Conservation (phyloP, 176 grass and related monocot genomes). For the Avena sativa region DNA sequence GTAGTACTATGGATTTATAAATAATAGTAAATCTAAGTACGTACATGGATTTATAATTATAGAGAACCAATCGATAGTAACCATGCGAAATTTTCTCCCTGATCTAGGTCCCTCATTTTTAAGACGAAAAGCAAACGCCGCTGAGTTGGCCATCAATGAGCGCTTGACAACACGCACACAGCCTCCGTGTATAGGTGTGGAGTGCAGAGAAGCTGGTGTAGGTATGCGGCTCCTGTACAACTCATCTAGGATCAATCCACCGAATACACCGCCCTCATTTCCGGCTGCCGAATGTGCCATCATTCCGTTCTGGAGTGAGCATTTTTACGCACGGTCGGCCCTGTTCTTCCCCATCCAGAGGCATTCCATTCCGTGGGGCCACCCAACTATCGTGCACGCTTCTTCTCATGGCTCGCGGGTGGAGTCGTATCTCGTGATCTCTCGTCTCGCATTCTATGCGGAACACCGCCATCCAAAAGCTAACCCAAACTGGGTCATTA, state of each 20-base stretch:
- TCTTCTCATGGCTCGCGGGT: background rate
- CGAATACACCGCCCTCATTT: slow-evolving; percentile 42
- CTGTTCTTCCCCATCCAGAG: background rate
- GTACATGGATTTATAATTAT: too few species aligned
- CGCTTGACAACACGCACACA: background rate
- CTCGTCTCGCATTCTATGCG: background rate
- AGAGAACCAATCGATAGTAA: too few species aligned
- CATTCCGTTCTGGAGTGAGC: background rate
- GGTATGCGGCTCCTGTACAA: background rate
- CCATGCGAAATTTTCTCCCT: background rate
- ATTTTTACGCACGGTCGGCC: background rate
- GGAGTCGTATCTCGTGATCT: background rate
- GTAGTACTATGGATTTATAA: too few species aligned
- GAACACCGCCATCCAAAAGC: background rate
- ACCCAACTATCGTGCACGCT: background rate
- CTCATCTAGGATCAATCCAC: slow-evolving; percentile 1
- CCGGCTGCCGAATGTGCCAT: slow-evolving; percentile 37
- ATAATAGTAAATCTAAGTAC: too few species aligned
- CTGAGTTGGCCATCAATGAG: slow-evolving; percentile 38
- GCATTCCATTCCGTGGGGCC: background rate
- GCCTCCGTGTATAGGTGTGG: background rate
- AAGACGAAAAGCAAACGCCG: slow-evolving; percentile 21
- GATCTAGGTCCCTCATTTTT: slow-evolving; percentile 10
- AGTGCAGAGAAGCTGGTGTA: background rate
- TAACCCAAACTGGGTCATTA: slow-evolving; percentile 1